Evolutionary conservation across 1,284 basidiomycete species (phyloP), one percentile per base, ranked within the genome.

Genomic region (Tilletia caries): DNA sequence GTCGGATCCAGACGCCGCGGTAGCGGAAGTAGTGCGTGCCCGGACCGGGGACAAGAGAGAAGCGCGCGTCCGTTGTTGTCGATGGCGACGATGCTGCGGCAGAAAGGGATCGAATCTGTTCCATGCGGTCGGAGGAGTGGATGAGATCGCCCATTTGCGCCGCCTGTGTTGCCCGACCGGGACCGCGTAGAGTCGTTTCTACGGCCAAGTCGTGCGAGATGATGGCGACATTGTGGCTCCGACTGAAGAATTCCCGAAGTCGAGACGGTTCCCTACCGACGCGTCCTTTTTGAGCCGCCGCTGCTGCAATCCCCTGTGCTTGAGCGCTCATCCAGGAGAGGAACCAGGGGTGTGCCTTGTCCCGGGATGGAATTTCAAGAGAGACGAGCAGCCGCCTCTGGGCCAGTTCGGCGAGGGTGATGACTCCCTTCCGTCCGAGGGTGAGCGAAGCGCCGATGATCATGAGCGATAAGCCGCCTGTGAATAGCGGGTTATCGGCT

Each of bases 341-440:
- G 83, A 98, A 95, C 95, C 96, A 98, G 44, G 93, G 91, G 83
- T 98, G 98, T 1, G 95, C 88, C 33, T 89, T 90, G 83, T 99
- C 96, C 81, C 95, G 93, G 78, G 95, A 97, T 66, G 92, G 93
- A 76, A 99, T 94, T 85, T 99, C 96, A 64, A 98, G 88, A 4
- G 93, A 91, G 54, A 98, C 94, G 65, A 98, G 89, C 86, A 99
- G 87, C 37, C 95, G 89, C 29, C 96, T 87, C 70, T 92, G 93
- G 52, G 95, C 89, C 41, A 91, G 87, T 2, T 88, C 89, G 4
- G 91, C 88, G 23, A 89, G 90, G 20, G 92, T 85, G 12, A 90
- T 88, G 25, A 89, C 80, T 34, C 89, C 89, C 79, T 74, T 69
- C 8, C 78, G 69, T 0, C 72, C 34, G 64, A 78, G 67, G 25